Base-by-base conservation (phyloP, 495 filamentous ascomycete genomes). In the Cryomyces antarcticus region DNA sequence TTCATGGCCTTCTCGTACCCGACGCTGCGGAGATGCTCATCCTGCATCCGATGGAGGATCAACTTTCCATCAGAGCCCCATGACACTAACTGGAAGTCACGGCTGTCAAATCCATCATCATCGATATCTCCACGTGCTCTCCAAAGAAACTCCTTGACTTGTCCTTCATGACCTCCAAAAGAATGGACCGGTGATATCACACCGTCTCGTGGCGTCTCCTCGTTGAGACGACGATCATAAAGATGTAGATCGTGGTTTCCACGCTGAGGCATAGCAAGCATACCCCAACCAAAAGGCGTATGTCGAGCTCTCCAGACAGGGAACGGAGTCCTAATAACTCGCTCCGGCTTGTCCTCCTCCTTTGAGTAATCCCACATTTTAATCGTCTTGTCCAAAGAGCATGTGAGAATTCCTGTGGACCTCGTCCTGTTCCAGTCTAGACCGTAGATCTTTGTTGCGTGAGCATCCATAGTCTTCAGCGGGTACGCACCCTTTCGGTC, bases 101-200 rank as follows among this genome's bases (percentile, higher is more conserved):
- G 73, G 46, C 88, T 67, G 46, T 96, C 87, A n/a, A 77, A 59
- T n/a, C 67, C 70, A 42, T 84, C 72, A 5, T 74, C 66, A n/a
- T 24, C 12, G 24, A 75, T 66, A 5, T 57, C 61, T 11, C 87
- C 88, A 42, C 87, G 76, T 30, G 72, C 72, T 53, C 88, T 69
- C 88, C 88, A 96, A 6, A 96, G 62, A 45, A 96, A 94, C 44
- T 96, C 88, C 50, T 93, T 93, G 27, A 88, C 82, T 49, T 85
- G 82, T 44, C 81, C 75, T 38, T 75, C 75, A 54, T 96, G 88
- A 5, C 83, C 83, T 10, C 73, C 69, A 44, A 94, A 96, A 39
- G 71, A 72, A 48, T 77, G 72, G 5, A 78, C 75, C 24, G 81
- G 71, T 28, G 59, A 58, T n/a, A 68, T 52, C 11, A 58, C 48